Evolutionary conservation across 495 filamentous ascomycete genomes (phyloP), one percentile per base, ranked within the genome.

Genomic region (Xylaria castorea): DNA sequence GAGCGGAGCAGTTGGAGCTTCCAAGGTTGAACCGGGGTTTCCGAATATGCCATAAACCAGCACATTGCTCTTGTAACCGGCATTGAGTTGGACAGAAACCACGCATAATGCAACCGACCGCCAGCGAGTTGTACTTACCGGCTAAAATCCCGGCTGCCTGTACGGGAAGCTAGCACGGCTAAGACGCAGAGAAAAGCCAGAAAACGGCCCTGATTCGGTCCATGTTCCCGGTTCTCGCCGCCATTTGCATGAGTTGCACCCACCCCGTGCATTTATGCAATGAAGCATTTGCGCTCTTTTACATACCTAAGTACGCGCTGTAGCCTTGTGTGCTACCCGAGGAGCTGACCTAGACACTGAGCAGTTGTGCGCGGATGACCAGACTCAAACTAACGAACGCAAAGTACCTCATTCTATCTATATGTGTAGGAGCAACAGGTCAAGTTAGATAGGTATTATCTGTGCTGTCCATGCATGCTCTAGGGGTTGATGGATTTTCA

Each of bases 21-120:
- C n/a, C n/a, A n/a, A n/a, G n/a, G n/a, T 73, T 25, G 67, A 44
- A 27, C 76, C 75, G 76, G 76, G 66, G 42, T n/a, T 72, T 60
- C 76, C 76, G 76, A 76, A 9, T 78, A 78, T 78, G 65, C 71
- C 32, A 71, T 70, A 75, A 78, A 62, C 72, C 58, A 20, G n/a
- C n/a, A 48, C 6, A 2, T 22, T 22, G 58, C 38, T 34, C 67
- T 58, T 70, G 44, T 70, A 70, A 22, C 46, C 69, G 20, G 36
- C 60, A 36, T 22, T 22, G 34, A 32, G 1, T 20, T 27, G 34
- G 22, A 9, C 3, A n/a, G 22, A n/a, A 57, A 42, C 11, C 32
- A 40, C 34, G 50, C 25, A 57, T 55, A 44, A 68, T 68, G 66
- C 66, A 68, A 68, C 50, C 5, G 16, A 3, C 20, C 16, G 5